These are phyloP conservation scores for Saccharomycopsis sp. DNA, from an alignment of 805 yeast species.

Conservation along the genomic window DNA sequence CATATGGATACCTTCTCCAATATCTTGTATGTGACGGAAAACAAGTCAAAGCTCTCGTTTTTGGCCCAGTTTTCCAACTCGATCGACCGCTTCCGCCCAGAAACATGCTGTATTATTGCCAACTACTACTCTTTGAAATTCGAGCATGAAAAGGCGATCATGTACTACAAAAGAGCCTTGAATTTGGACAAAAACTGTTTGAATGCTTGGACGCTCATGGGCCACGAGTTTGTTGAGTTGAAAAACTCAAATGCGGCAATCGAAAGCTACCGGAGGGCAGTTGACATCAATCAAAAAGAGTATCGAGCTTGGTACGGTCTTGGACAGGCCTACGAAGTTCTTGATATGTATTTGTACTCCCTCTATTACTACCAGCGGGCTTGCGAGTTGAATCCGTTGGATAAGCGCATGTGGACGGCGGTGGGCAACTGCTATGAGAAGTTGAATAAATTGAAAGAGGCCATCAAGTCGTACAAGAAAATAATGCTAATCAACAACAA, in stretches of 20 bases:
- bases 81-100: conserved; percentile 84
- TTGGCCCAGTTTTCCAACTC: conserved; percentile 80
- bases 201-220: conserved; percentile 97
- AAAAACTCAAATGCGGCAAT: conserved; percentile 97
- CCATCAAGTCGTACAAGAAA: conserved; percentile 74
- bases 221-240: conserved; percentile 95
- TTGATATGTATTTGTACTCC: conserved; percentile 91
- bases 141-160: conserved; percentile 91
- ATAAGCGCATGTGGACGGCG: conserved; percentile 95
- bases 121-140: conserved; percentile 87
- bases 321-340: conserved; percentile 95
- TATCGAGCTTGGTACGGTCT: conserved; percentile 97
- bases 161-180: conserved; percentile 86
- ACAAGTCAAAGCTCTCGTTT: conserved; percentile 72
- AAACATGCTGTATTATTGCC: conserved; percentile 90
- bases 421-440: conserved; percentile 85
- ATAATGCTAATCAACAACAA: conserved; percentile 46
- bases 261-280: conserved; percentile 89
- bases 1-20: conserved; percentile 93
- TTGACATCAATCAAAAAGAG: conserved; percentile 81
- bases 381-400: conserved; percentile 79
- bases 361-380: conserved; percentile 89
- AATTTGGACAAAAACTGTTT: conserved; percentile 72
- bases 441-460: conserved; percentile 59
- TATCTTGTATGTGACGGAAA: conserved; percentile 89